Evolutionary conservation across 2,329 filamentous ascomycete species (phyloP), one percentile per base, ranked within the genome.

Genomic region (Pseudocercospora pini-densiflorae): DNA sequence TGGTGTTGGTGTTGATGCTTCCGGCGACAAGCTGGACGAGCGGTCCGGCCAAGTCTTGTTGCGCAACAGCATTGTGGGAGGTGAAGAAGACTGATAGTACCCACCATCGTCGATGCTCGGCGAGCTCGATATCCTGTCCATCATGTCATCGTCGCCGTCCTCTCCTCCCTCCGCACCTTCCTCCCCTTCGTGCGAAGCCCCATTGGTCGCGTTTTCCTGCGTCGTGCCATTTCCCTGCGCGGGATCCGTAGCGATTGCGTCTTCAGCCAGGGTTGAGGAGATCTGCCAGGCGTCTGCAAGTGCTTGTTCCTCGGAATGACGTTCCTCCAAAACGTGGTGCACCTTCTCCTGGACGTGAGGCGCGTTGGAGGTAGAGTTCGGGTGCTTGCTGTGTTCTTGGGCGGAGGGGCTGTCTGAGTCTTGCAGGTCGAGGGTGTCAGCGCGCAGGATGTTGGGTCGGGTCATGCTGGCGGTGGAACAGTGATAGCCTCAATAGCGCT

Each of bases 61-160:
- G 49, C 60, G 64, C 64, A 51, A 54, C 61, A 53, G 62, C 59
- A 60, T 47, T 27, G 63, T 40, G 47, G 70, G 57, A 47, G 63
- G 61, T 55, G 69, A 70, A 70, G 68, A 72, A 70, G 68, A 72
- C 43, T 79, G 75, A 81, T 80, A 81, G 82, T 84, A 95, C 93
- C 87, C 89, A 99, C 94, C 94, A 90, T 98, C 94, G 85, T 97
- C 93, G 81, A 99, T 99, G 74, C 94, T 98, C 77, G 95, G 95
- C 75, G 94, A 98, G 81, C 94, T 98, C 75, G 94, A 98, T 72
- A 99, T 97, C 81, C 95, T 95, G 83, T 98, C 95, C 91, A 97
- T 93, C 89, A 97, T 89, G 80, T 98, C 94, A 80, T 97, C 89
- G 76, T 82, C 77, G 47, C 76, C 79, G 21, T 73, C 74, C 21